Base-by-base conservation (phyloP, 805 yeast genomes). In the Yarrowia divulgata region DNA sequence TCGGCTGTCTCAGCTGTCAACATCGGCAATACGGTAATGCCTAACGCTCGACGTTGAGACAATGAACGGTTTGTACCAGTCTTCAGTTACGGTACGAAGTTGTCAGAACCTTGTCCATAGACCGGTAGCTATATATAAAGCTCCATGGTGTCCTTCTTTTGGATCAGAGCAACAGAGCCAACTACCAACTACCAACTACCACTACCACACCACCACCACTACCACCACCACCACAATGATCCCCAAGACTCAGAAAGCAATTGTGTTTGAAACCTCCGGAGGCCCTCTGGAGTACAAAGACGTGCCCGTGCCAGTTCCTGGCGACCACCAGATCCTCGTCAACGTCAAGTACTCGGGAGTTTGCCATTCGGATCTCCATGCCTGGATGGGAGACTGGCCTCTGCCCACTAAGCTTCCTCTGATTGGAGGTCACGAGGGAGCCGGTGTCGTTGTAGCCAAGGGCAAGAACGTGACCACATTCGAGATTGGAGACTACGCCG, bases 381-480 rank as follows among this genome's bases (percentile, higher is more conserved):
- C 95, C 69, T 90, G 95, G 93, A 87, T 89, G 78, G 97, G 97
- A 76, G 97, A 92, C 82, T 91, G 97, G 96, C 95, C 96, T 58
- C 82, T 89, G 78, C 85, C 81, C 71, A 85, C 89, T 73, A 88
- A 88, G 77, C 82, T 88, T 71, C 94, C 95, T 32, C 81, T 90
- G 74, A 92, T 90, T 67, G 95, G 95, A 72, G 96, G 96, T 74
- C 96, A 90, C 81, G 96, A 90, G 81, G 96, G 95, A 81, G 93
- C 94, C 37, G 96, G 96, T 77, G 85, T 85, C 64, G 95, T 90
- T 73, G 95, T 90, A 70, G 93, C 88, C 71, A 83, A 85, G 76
- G 96, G 96, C 74, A 81, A 82, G 58, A 83, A 85, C 74, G 96
- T 91, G 70, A 82, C 79, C 69, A 88, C 88, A 78, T 88, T 90